Evolutionary conservation across 2,329 filamentous ascomycete genomes (phyloP).

Genomic region (Onygenales sp.): DNA sequence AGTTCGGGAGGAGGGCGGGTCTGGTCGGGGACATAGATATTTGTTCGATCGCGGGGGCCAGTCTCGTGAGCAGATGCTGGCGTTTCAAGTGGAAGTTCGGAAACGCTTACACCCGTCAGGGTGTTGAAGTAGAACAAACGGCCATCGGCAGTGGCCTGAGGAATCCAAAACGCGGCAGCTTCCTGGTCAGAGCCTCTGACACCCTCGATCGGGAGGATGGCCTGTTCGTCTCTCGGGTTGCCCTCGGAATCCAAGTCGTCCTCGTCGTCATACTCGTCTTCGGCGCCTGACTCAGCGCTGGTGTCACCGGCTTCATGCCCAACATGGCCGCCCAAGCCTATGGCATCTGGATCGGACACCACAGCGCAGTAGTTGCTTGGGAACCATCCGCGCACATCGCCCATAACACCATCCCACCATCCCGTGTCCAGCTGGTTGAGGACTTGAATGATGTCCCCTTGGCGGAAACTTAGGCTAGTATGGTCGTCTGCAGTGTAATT

Average conservation of each 20-base stretch:
- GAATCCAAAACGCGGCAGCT: conserved; percentile 95
- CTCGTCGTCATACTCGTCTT: conserved; percentile 56
- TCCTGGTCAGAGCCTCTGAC: conserved; percentile 58
- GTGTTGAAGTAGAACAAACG: conserved; percentile 97
- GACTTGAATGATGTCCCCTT: conserved; percentile 96
- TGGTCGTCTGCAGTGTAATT: conserved; percentile 97
- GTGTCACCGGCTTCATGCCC: conserved; percentile 44
- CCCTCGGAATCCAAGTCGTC: conserved; percentile 59
- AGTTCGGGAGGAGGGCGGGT: conserved; percentile 84
- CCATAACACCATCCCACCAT: conserved; percentile 99
- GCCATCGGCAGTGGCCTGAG: conserved; percentile 88
- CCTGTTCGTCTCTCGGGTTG: conserved; percentile 53
- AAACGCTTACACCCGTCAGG: conserved; percentile 86
- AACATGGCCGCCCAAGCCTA: conserved; percentile 52
- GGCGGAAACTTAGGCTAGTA: conserved; percentile 91
- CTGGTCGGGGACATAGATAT: conserved; percentile 79
- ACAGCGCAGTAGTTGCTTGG: conserved; percentile 97
- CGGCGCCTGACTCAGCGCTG: conserved; percentile 40
- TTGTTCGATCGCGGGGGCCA: conserved; percentile 79
- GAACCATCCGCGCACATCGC: conserved; percentile 95
- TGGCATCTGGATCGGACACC: conserved; percentile 66
- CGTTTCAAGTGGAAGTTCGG: conserved; percentile 91
- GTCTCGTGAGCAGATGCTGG: conserved; percentile 70
- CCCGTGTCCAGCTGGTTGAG: conserved; percentile 96
- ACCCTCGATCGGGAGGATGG: conserved; percentile 60